These are phyloP conservation scores for Corymbia citriodora DNA, from an alignment of 441 rosid species.

Conservation along the genomic window DNA sequence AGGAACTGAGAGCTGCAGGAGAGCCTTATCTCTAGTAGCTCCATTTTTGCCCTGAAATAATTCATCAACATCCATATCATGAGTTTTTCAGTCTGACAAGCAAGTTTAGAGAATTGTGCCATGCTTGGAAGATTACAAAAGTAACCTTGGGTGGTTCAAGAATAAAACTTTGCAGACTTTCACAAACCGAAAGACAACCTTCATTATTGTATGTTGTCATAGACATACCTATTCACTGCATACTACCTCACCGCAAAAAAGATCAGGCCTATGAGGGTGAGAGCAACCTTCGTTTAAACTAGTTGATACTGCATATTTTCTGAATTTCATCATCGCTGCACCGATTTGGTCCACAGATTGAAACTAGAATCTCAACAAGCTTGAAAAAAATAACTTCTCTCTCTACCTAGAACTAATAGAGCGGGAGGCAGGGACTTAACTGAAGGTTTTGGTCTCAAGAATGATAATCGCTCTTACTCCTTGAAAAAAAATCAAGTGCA, in stretches of 20 bases:
- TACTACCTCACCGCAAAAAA: neutral
- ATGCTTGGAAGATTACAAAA: neutral
- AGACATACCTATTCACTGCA: neutral
- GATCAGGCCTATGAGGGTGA: neutral
- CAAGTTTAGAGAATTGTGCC: neutral
- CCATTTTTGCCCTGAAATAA: conserved; percentile 49
- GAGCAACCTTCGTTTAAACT: neutral
- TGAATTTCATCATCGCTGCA: neutral
- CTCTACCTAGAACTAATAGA: neutral
- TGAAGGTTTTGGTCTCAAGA: neutral
- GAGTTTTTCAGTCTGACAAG: neutral
- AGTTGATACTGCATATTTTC: neutral
- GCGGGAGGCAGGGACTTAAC: neutral
- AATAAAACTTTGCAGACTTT: neutral
- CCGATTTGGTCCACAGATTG: neutral
- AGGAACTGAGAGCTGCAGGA: conserved; percentile 56
- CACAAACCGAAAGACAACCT: neutral
- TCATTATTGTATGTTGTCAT: neutral
- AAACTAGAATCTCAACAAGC: neutral
- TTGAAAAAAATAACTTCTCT: neutral
- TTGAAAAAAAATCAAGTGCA: neutral
- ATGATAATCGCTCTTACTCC: neutral
- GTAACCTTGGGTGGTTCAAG: neutral
- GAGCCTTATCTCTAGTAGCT: conserved; percentile 53
- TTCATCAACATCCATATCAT: neutral